Evolutionary conservation across 306 rosid genomes (phyloP), one percentile per base, ranked within the genome.

Genomic region (Casuarina glauca): DNA sequence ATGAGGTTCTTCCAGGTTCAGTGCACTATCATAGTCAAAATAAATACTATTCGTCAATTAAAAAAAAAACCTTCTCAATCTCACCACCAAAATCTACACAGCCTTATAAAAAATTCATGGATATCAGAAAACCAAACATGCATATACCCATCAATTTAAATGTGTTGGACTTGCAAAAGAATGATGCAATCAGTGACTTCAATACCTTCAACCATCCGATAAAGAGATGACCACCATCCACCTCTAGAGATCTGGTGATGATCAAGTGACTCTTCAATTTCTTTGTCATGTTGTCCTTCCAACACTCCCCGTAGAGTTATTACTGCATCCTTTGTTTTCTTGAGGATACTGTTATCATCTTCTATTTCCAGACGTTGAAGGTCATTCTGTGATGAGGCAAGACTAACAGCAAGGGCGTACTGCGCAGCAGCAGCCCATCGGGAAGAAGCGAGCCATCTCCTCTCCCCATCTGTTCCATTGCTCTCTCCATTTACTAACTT

Each of bases 221-320:
- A 79, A 80, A 86, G 89, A 72, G 93, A 76, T 50, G 93, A 89
- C 96, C 96, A 88, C 97, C 97, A 92, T 49, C 89, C 80, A 32
- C 89, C 85, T 1, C 83, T 73, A 13, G 91, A 80, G 70, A 92
- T 79, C 72, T 86, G 87, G 72, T 80, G 85, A 50, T 43, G 60
- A 74, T 51, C 32, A 9, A 89, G 77, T 53, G 85, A 69, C 73
- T 81, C 84, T 35, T 89, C 91, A 79, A 90, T 92, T 72, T 73
- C 88, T 72, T 72, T 74, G 58, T 94, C 93, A 58, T 92, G 93
- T 81, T 81, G 89, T 73, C 97, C 94, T 79, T 92, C 97, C 86
- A 89, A 76, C 78, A 91, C 90, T 76, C 88, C 96, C 48, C 86
- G 90, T 76, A 93, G 82, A 51, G 89, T 90, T 79, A 84, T 74